Evolutionary conservation across 106 monocot species (phyloP).

Genomic region (Dioscorea dumetorum): DNA sequence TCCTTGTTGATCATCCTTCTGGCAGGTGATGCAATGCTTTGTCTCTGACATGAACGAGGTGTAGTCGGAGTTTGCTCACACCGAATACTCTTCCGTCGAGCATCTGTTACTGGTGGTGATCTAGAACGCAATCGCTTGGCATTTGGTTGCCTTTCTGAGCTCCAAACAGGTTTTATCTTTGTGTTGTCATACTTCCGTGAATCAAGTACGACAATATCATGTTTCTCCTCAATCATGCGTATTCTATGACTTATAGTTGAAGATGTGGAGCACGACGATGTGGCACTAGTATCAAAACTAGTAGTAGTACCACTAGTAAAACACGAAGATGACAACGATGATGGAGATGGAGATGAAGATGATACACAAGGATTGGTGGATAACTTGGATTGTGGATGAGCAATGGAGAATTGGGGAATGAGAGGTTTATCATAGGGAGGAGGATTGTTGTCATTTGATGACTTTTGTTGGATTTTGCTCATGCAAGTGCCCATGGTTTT

Average conservation of each 20-base stretch:
- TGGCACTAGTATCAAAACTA: neutral
- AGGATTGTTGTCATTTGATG: neutral
- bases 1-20: no score
- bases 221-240: neutral
- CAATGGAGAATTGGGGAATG: neutral
- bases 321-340: neutral
- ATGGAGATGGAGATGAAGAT: neutral
- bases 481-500: neutral
- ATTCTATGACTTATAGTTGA: neutral
- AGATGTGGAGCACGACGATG: neutral
- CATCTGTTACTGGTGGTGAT: neutral
- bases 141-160: neutral
- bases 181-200: neutral
- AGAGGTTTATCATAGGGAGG: neutral
- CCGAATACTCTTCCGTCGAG: neutral
- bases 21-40: neutral
- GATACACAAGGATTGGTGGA: neutral
- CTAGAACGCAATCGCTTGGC: neutral
- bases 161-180: neutral
- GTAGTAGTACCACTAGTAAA: neutral
- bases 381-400: neutral
- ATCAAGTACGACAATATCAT: neutral
- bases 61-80: neutral
- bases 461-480: neutral
- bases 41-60: neutral